Evolutionary conservation across 2,329 filamentous ascomycete species (phyloP), one percentile per base, ranked within the genome.

Genomic region (Chrysosporium queenslandicum): DNA sequence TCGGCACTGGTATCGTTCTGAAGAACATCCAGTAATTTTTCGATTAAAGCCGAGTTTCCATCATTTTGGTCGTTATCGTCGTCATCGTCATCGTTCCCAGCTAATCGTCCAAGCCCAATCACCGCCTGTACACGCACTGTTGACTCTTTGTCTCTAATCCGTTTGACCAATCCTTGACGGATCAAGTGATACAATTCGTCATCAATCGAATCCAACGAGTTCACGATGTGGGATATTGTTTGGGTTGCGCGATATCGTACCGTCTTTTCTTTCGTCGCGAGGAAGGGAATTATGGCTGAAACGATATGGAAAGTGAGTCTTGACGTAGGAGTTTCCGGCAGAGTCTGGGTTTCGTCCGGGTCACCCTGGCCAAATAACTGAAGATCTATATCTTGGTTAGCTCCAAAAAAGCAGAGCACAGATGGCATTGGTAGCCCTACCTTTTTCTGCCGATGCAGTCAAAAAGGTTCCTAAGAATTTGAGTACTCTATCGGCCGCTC

Each of bases 1-100:
- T 98, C 92, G 1, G 91, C 89, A 60, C 88, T 94, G 0, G 91
- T 86, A 61, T 98, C 92, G 60, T 97, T 92, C 65, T 94, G 89
- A 59, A 97, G 77, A 27, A 94, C 84, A 60, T 94, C 86, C 8
- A 96, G 74, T 3, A 97, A 79, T 68, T 89, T 94, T 54, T 86
- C 82, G 21, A 95, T 73, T 36, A 96, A 75, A 7, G 86, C 85
- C 9, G 79, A 77, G 9, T 77, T 75, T 20, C 77, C 77, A 23
- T 77, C 74, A 29, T 86, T 82, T 48, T 83, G 82, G 52, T 85
- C 81, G 54, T 82, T 85, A 9, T 81, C 85, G 52, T 86, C 85
- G 3, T 84, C 79, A 4, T 76, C 77, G 14, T 70, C 71, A 59
- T 86, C 82, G 60, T 88, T 87, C 20, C 84, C 85, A 5, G 88